These are phyloP conservation scores for Kwoniella heveanensis DNA, from an alignment of 768 basidiomycete genomes.

Conservation along the genomic window DNA sequence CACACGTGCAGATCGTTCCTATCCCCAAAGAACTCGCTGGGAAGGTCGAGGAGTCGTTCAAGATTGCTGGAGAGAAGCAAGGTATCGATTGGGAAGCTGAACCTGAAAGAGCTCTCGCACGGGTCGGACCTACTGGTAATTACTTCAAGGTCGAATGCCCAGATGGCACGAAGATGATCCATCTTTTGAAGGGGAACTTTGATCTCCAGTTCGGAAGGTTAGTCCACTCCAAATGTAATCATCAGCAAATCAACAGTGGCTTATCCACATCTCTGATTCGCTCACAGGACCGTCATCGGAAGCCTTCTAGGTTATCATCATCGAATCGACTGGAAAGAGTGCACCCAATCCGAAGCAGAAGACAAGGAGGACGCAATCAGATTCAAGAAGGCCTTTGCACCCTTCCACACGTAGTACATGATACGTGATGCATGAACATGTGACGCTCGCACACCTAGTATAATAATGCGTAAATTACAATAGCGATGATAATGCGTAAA, in stretches of 20 bases:
- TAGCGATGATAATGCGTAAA: no score
- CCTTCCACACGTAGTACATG: constrained; percentile 43
- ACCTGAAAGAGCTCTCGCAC: constrained; percentile 65
- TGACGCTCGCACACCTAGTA: no score
- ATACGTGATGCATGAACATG: no score
- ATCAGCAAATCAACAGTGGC: not conserved
- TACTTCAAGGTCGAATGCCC: constrained; percentile 94
- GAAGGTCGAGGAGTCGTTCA: constrained; percentile 71
- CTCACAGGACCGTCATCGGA: constrained; percentile 74
- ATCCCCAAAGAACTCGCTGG: constrained; percentile 60
- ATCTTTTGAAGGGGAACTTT: constrained; percentile 78
- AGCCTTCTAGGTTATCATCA: constrained; percentile 73
- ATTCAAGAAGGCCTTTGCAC: constrained; percentile 80
- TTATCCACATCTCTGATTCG: not conserved
- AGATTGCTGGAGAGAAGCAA: constrained; percentile 66
- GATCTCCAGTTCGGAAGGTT: constrained; percentile 93
- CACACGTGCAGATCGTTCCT: constrained; percentile 76
- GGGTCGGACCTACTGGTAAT: constrained; percentile 61
- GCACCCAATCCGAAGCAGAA: constrained; percentile 76
- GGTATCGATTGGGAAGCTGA: constrained; percentile 78
- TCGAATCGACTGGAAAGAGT: constrained; percentile 89
- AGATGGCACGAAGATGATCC: constrained; percentile 78
- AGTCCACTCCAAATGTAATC: constrained; percentile 37
- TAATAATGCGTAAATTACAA: no score
- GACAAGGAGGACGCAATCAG: constrained; percentile 78